These are phyloP conservation scores for Alternaria sp. DNA, from an alignment of 2,329 filamentous ascomycete genomes.

Conservation along the genomic window DNA sequence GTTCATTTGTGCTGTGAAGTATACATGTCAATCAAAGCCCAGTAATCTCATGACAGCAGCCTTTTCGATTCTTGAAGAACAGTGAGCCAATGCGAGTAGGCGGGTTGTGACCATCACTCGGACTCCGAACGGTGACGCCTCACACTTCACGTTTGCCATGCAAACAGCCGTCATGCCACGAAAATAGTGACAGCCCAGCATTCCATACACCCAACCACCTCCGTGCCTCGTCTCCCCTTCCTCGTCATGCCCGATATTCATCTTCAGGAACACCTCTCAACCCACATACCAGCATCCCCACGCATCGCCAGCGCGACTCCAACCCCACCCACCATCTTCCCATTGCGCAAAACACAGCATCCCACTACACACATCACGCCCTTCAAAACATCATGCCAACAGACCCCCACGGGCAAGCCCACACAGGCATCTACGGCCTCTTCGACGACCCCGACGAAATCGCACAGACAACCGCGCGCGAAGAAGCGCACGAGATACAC, in stretches of 20 bases:
- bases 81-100: too few relatives aligned
- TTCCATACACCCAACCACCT: not conserved
- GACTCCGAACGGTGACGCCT: not conserved
- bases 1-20: too few relatives aligned
- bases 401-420: constrained; percentile 4
- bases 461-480: not conserved
- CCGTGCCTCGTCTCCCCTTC: not conserved
- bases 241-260: not conserved
- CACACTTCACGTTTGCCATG: not conserved
- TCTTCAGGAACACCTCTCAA: not conserved
- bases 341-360: not conserved
- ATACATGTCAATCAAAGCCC: too few relatives aligned
- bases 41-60: too few relatives aligned
- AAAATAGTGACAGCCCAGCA: not conserved
- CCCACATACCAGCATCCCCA: not conserved
- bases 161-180: not conserved
- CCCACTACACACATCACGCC: not conserved
- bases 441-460: constrained; percentile 25
- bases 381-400: constrained; percentile 1
- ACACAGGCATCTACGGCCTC: constrained; percentile 24
- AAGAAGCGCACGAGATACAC: constrained; percentile 4
- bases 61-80: too few relatives aligned
- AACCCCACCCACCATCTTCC: not conserved
- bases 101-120: too few relatives aligned
- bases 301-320: not conserved